These are phyloP conservation scores for Syzygium aromaticum DNA, from an alignment of 345 rosid species.

Conservation along the genomic window DNA sequence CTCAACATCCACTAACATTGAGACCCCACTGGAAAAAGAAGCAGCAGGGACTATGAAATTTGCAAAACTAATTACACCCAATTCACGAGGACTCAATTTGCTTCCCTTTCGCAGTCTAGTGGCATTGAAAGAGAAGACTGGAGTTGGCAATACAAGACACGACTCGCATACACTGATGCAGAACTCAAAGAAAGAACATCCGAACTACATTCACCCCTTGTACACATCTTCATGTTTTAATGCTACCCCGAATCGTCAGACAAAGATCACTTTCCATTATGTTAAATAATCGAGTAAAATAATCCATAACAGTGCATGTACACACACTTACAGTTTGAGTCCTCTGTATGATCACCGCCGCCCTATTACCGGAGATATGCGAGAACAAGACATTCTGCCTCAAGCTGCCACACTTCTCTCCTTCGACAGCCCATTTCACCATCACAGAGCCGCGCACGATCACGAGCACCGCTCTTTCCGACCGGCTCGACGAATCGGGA, in stretches of 20 bases:
- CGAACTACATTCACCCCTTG: background rate
- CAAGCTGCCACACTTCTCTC: too few species aligned
- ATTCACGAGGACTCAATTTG: background rate
- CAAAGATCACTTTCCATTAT: too few species aligned
- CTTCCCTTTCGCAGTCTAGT: background rate
- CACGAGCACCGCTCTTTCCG: too few species aligned
- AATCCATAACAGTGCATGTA: background rate
- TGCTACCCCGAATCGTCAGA: too few species aligned
- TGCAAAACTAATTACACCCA: background rate
- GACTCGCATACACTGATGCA: background rate
- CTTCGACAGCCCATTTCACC: too few species aligned
- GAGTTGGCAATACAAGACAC: background rate
- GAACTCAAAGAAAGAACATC: too few species aligned
- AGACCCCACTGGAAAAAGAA: background rate
- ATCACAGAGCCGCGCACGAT: too few species aligned
- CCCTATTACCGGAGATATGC: constrained; percentile 63
- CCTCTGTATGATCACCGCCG: constrained; percentile 52
- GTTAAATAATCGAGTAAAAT: too few species aligned
- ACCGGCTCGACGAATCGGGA: too few species aligned
- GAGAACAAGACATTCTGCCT: constrained; percentile 22
- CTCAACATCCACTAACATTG: background rate
- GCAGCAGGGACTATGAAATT: background rate
- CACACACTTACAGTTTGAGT: constrained; percentile 41
- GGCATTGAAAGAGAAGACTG: background rate
- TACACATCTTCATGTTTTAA: background rate